Base-by-base conservation (phyloP, 2,329 filamentous ascomycete species). In the Talaromyces atroroseus region DNA sequence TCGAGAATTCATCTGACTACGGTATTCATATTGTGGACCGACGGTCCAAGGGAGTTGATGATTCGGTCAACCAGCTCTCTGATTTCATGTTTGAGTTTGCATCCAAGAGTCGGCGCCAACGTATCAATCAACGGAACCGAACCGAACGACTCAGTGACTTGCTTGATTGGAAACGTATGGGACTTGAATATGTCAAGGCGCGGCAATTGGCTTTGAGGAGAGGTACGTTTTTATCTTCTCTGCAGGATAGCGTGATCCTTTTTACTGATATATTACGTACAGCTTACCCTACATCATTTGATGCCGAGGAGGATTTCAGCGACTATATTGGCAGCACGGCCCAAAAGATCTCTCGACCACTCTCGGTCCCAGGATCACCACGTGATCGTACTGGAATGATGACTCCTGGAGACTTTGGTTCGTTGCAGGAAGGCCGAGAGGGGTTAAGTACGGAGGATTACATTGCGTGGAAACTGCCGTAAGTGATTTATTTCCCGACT, bases 21-120 rank as follows among this genome's bases (percentile, higher is more conserved):
- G 94, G 94, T 63, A 97, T 99, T 75, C 97, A 97, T 79, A 97
- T 99, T 72, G 92, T 99, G 47, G 94, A 99, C 71, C 89, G 94
- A 56, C 86, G 94, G 49, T 88, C 85, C 77, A 97, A 97, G 82
- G 92, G 92, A 26, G 88, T 99, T 1, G 94, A 99, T 68, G 94
- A 97, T 72, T 96, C 91, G 8, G 92, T 97, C 70, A 96, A 97
- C 75, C 91, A 97, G 76, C 83, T 97, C 61, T 87, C 90, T 14
- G 85, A 89, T 21, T 89, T 84, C 78, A 97, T 99, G 92, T 94
- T 86, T 69, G 90, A 97, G 48, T 99, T 96, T 70, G 88, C 88
- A 60, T 82, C 82, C 69, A 99, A 99, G 84, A 95, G 89, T 74
- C 88, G 91, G 57, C 86, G 94, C 59, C 94, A 99, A 75, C 89